Base-by-base conservation (phyloP, 345 rosid species). In the Cardamine occulta region DNA sequence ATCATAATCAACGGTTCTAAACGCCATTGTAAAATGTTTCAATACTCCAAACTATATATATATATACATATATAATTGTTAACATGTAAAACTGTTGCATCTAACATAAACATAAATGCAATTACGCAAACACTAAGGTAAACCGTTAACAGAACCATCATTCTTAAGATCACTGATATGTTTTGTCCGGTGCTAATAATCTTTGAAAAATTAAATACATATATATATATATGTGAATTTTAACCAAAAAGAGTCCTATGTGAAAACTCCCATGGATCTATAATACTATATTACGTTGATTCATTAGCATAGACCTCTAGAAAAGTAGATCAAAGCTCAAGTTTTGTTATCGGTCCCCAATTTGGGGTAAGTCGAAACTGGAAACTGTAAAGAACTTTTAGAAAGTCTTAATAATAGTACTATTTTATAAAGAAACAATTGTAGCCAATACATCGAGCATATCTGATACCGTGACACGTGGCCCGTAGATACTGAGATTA, bases 401-500 rank as follows among this genome's bases (percentile, higher is more conserved):
- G 23, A 66, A 66, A 48, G 45, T 56, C 40, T 23, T 17, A 37
- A 35, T 74, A 65, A 23, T n/a, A n/a, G n/a, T 57, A 29, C 1
- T 42, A 40, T 48, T 21, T 37, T 13, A 58, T 26, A 26, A 29
- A 61, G 55, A 58, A 59, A 19, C 15, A 13, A 49, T 14, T 2
- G 35, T 68, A 51, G 68, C 74, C 67, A 68, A 59, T 60, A 62
- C 23, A 74, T 59, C 48, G 18, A 37, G 55, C 47, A 49, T 1
- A 52, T 29, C 54, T 68, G 80, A 61, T 63, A 75, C 74, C 31
- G 53, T 60, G 74, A 68, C 74, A 76, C 75, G 75, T 59, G 21
- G 74, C 57, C 69, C 32, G 48, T 39, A 51, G 24, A 68, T 59
- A n/a, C 8, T 52, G 54, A 59, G 57, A 51, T 49, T 15, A 68